Evolutionary conservation across 2,329 filamentous ascomycete genomes (phyloP), one percentile per base, ranked within the genome.

Genomic region (Ascochyta fabae): DNA sequence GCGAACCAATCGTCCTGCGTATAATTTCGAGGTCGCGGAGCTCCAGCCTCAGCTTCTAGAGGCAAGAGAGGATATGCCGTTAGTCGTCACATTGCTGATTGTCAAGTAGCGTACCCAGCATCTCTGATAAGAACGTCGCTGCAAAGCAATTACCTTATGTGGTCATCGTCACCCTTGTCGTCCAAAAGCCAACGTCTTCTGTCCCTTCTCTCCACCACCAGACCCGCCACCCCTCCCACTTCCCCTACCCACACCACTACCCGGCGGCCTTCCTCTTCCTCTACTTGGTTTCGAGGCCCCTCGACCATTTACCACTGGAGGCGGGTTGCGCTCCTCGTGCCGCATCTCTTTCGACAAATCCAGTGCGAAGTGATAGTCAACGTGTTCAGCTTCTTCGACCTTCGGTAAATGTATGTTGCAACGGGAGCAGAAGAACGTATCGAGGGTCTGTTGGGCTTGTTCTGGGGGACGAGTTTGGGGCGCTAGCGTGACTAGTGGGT

Each of bases 331-430:
- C 7, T 73, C 70, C 44, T 73, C 66, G 7, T 70, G 64, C 5
- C 69, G 65, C 59, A 78, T 71, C 62, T 88, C 82, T 53, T 87
- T 83, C 61, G 93, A 88, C 27, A 99, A 81, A 65, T 94, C 90
- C 77, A 90, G 91, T 41, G 95, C 95, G 77, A 96, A 89, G 77
- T 99, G 95, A 88, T 93, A 98, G 74, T 99, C 95, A 49, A 88
- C 82, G 74, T 99, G 95, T 76, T 90, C 93, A 62, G 87, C 84
- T 64, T 84, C 83, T 52, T 88, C 84, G 24, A 79, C 70, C 35
- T 81, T 79, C 12, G 82, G 79, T 31, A 95, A 79, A n/a, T 73
- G 71, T 66, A 83, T 81, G 56, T 83, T 81, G 74, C 92, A 96
- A 59, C 86, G 85, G 45, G 79, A 71, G 74, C 92, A 96, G 52